phyloP scores from a whole-genome alignment of 2,329 filamentous ascomycete genomes.

The Botrytis pseudocinerea region DNA sequence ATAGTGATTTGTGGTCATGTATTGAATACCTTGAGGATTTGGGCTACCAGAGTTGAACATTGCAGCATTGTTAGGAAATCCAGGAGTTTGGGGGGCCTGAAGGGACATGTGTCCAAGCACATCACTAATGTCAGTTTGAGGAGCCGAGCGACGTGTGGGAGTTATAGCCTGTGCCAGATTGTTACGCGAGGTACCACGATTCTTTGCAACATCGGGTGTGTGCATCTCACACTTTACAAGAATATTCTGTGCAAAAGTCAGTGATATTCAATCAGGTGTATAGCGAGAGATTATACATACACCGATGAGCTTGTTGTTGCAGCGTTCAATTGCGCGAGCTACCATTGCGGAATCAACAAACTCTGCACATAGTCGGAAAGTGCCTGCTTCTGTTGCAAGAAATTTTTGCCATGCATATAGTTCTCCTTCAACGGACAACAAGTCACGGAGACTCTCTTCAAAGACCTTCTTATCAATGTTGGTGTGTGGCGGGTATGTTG shows the following conservation, averaged over 20 bases:
- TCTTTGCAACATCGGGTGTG: slow-evolving; percentile 24
- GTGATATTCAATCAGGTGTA: not conserved
- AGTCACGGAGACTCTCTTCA: slow-evolving; percentile 45
- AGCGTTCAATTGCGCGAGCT: slow-evolving; percentile 44
- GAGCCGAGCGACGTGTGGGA: slow-evolving; percentile 25
- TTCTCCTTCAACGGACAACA: slow-evolving; percentile 51
- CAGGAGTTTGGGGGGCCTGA: slow-evolving; percentile 20
- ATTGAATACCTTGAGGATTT: slow-evolving; percentile 21
- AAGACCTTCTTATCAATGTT: slow-evolving; percentile 37
- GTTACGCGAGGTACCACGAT: slow-evolving; percentile 1
- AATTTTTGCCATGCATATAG: slow-evolving; percentile 54
- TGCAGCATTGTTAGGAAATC: slow-evolving; percentile 12
- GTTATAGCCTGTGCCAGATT: slow-evolving; percentile 16
- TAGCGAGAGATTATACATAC: slow-evolving; percentile 5
- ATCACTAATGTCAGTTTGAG: slow-evolving; percentile 18
- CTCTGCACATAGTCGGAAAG: slow-evolving; percentile 53
- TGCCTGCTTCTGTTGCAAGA: slow-evolving; percentile 44
- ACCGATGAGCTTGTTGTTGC: slow-evolving; percentile 42
- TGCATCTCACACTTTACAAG: slow-evolving; percentile 24
- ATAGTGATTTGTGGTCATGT: slow-evolving; percentile 21
- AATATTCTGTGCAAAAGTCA: slow-evolving; percentile 24
- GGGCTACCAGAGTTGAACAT: slow-evolving; percentile 21
- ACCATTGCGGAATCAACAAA: slow-evolving; percentile 53
- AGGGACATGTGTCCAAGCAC: slow-evolving; percentile 22
- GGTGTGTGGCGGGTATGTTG: slow-evolving; percentile 41